phyloP scores from a whole-genome alignment of 2,329 filamentous ascomycete genomes.

The Chrysoporthe puriensis region DNA sequence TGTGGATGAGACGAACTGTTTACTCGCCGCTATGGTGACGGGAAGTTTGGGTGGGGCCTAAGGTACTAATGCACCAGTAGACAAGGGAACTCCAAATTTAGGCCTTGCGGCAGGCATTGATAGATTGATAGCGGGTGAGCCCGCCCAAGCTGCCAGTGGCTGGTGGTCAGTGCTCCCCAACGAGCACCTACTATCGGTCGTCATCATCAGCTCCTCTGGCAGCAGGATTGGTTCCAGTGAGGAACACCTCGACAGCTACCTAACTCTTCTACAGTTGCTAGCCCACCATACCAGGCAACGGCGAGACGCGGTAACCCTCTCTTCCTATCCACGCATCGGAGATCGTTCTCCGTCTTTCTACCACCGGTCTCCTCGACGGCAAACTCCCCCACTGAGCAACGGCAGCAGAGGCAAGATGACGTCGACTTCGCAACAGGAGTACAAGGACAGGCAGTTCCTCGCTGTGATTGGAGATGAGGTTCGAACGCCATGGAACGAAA shows the following conservation, averaged over 20 bases:
- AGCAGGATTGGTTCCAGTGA: neutral
- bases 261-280: neutral
- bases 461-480: constrained; percentile 98
- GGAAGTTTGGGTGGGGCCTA: neutral
- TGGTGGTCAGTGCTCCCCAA: constrained; percentile 1
- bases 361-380: constrained; percentile 11
- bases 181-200: constrained; percentile 11
- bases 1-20: constrained; percentile 15
- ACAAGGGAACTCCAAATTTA: constrained; percentile 1
- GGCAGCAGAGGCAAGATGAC: constrained; percentile 8
- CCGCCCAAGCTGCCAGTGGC: constrained; percentile 6
- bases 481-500: constrained; percentile 14
- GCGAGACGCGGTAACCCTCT: neutral
- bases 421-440: constrained; percentile 59
- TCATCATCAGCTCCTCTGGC: constrained; percentile 13
- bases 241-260: neutral
- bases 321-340: neutral
- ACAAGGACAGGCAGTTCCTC: constrained; percentile 90
- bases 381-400: neutral
- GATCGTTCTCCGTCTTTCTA: neutral
- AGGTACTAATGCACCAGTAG: too few species aligned
- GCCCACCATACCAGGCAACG: neutral
- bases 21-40: constrained; percentile 21
- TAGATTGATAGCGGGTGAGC: constrained; percentile 16
- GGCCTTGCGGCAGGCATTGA: constrained; percentile 19